A percentile compares a stretch with the other conserved stretches of the same genome.
Conservation (phyloP, 1,284 basidiomycete species). For the Sporisorium graminicola region DNA sequence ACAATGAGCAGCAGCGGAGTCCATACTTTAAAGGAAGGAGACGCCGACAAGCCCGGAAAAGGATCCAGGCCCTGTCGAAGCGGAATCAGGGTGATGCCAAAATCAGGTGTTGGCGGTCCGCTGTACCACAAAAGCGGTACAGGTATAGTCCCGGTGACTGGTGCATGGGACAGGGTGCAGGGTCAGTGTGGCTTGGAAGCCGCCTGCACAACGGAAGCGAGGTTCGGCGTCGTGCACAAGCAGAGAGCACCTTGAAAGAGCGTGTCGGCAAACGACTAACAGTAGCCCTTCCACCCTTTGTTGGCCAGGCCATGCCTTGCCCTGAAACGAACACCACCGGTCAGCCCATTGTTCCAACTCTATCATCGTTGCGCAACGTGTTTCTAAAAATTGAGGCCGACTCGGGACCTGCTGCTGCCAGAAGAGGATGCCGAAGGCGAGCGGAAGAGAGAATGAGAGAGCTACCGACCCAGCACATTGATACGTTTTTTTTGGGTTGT, state of each 20-base stretch:
- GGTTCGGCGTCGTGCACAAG: not conserved
- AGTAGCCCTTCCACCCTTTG: too few relatives aligned
- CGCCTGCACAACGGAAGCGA: constrained; percentile 1
- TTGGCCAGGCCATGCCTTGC: too few relatives aligned
- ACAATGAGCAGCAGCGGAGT: constrained; percentile 4
- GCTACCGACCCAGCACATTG: too few relatives aligned
- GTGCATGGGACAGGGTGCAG: not conserved
- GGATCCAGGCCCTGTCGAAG: constrained; percentile 30
- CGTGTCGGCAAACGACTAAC: not conserved
- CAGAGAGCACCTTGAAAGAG: not conserved
- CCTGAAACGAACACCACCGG: not conserved
- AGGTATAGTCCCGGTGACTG: not conserved
- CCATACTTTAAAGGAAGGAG: constrained; percentile 7
- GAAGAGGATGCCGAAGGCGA: too few relatives aligned
- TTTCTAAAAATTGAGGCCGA: too few relatives aligned
- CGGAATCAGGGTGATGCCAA: constrained; percentile 4
- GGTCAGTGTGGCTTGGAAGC: constrained; percentile 9
- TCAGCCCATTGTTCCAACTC: not conserved
- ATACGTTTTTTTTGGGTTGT: too few relatives aligned
- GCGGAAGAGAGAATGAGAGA: too few relatives aligned
- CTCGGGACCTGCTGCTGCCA: too few relatives aligned
- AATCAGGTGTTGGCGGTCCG: constrained; percentile 22
- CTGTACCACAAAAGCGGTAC: constrained; percentile 31
- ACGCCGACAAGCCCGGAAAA: constrained; percentile 20
- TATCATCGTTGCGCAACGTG: too few relatives aligned